Evolutionary conservation across 352 stramenopile genomes (phyloP).

Genomic region (Globisporangium paddicum): DNA sequence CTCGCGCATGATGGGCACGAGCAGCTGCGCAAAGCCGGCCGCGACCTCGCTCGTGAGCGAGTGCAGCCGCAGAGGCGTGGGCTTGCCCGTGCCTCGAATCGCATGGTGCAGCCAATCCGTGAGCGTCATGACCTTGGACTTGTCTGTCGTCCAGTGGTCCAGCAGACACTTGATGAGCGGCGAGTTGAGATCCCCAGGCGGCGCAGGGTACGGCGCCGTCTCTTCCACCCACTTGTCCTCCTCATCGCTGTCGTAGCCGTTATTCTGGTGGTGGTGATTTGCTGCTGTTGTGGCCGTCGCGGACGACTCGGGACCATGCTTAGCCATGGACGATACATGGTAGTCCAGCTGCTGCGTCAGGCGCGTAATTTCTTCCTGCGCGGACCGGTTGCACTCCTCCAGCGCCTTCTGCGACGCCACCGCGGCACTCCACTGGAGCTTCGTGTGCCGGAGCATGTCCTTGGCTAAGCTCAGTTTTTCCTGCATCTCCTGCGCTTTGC

Average conservation of each 20-base stretch:
- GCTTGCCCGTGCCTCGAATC: slow-evolving; percentile 41
- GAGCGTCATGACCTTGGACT: slow-evolving; percentile 45
- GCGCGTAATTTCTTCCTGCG: slow-evolving; percentile 43
- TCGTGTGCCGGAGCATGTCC: slow-evolving; percentile 57
- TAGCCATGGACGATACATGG: slow-evolving; percentile 26
- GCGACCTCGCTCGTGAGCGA: slow-evolving; percentile 48
- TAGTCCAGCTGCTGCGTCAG: slow-evolving; percentile 45
- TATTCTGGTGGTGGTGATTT: neutral
- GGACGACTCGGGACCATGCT: neutral
- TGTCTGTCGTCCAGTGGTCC: slow-evolving; percentile 66
- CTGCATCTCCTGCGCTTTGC: slow-evolving; percentile 33
- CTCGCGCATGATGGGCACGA: slow-evolving; percentile 67
- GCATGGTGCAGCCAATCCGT: slow-evolving; percentile 64
- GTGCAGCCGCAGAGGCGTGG: slow-evolving; percentile 34
- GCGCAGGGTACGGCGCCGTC: slow-evolving; percentile 43
- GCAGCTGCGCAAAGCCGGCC: slow-evolving; percentile 55
- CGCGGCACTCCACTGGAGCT: slow-evolving; percentile 57
- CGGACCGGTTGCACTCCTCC: slow-evolving; percentile 47
- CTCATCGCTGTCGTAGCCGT: slow-evolving; percentile 19
- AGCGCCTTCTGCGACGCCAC: slow-evolving; percentile 60
- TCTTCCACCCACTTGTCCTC: slow-evolving; percentile 53
- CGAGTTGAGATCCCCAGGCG: slow-evolving; percentile 59
- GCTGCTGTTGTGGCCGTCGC: neutral
- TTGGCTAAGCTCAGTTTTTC: slow-evolving; percentile 45
- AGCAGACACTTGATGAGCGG: slow-evolving; percentile 59